Evolutionary conservation across 257 asterid species (phyloP), one percentile per base, ranked within the genome.

Genomic region (Ocimum tenuiflorum): DNA sequence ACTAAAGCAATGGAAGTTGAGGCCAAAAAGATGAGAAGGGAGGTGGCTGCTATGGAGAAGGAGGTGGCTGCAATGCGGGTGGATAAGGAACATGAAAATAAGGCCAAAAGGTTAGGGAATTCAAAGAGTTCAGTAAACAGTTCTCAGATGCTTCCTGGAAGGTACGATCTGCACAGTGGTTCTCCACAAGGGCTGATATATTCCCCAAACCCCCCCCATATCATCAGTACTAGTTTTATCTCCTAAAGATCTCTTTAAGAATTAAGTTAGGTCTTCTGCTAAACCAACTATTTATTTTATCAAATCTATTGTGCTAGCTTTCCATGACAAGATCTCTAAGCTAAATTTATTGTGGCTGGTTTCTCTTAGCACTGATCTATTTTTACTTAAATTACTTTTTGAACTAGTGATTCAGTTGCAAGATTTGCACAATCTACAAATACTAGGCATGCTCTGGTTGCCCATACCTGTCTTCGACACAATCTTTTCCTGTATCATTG

Each of bases 21-120:
- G 77, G 99, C 99, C 60, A 92, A 87, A 72, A 92, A 89, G 85
- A 89, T 92, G 98, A 87, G 98, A 74, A 81, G 98, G 65, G 98
- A 92, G 75, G 98, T 92, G 48, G 91, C 98, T 77, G 94, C 90
- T n/a, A 89, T 92, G 97, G 99, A 92, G 88, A 89, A 92, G 82
- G 99, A 92, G 84, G 99, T 92, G 70, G 84, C 94, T 71, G 96
- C 97, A 62, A 89, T 92, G 94, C 95, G 97, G 36, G 89, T 81
- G 63, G 88, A 85, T 15, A 92, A 92, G 76, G 96, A 89, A 45
- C 95, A 89, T 55, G 97, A 92, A 70, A 86, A 63, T 63, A 87
- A 83, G 74, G 78, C 88, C 43, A 89, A 82, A 69, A 76, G 92
- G 68, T 81, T 87, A 35, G 96, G 84, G 49, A 82, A 78, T 74